Percentiles rank a stretch among this genome's conserved stretches.
Conservation (phyloP, 1,284 basidiomycete species). For the Cryptococcus amylolentus region DNA sequence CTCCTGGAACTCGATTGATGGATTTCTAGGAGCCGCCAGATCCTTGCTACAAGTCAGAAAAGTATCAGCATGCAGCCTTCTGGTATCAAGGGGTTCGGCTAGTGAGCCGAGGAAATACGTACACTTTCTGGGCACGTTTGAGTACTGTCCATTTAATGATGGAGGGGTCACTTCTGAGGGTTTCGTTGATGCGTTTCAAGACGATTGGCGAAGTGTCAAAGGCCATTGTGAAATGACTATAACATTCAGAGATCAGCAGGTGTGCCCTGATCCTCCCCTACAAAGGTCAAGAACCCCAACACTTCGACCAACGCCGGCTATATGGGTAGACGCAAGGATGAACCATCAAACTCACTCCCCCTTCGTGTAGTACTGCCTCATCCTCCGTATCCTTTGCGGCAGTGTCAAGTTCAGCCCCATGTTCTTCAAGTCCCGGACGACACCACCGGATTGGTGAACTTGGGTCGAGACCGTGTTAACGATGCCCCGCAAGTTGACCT, state of each 20-base stretch:
- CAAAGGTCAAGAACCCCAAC: too few species aligned
- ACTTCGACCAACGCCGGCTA: neutral
- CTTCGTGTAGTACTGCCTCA: conserved; percentile 45
- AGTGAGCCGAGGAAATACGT: conserved; percentile 9
- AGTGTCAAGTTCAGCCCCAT: conserved; percentile 41
- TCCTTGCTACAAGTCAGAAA: conserved; percentile 13
- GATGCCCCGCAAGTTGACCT: conserved; percentile 44
- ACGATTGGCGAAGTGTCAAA: conserved; percentile 49
- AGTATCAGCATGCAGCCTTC: neutral
- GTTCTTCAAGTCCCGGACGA: conserved; percentile 44
- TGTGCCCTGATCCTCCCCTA: too few species aligned
- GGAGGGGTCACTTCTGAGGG: conserved; percentile 43
- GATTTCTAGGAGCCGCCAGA: conserved; percentile 12
- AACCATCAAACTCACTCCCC: conserved; percentile 45
- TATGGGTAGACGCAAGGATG: neutral
- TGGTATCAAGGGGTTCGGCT: neutral
- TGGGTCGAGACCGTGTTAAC: conserved; percentile 40
- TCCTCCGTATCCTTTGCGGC: conserved; percentile 42
- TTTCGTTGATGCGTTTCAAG: conserved; percentile 41
- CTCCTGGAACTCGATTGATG: conserved; percentile 14
- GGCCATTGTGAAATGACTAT: conserved; percentile 47
- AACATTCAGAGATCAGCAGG: neutral
- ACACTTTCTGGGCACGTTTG: conserved; percentile 40
- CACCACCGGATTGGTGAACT: conserved; percentile 44
- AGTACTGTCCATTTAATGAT: conserved; percentile 37